phyloP scores from a whole-genome alignment of 176 grass and related monocot species.

The Areca catechu region DNA sequence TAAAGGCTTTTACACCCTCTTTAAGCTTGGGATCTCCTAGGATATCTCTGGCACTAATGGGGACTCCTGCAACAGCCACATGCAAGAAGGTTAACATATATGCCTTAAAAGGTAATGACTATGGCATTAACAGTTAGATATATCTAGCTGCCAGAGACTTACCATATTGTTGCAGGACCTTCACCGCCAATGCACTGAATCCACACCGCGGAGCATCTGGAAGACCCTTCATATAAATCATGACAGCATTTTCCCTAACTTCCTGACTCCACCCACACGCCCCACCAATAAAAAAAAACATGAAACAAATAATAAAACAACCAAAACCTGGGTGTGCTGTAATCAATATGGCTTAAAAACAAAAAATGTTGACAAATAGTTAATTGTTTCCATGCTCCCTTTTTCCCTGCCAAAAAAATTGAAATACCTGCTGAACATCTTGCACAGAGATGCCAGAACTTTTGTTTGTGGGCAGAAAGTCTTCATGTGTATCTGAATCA shows the following conservation, averaged over 20 bases:
- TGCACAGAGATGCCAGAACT: constrained; percentile 29
- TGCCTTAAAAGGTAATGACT: not conserved
- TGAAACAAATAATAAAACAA: constrained; percentile 7
- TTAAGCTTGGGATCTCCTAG: constrained; percentile 60
- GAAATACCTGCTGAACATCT: constrained; percentile 41
- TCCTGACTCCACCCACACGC: constrained; percentile 23
- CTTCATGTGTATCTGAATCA: constrained; percentile 64
- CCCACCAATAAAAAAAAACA: not conserved
- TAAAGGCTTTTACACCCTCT: constrained; percentile 77
- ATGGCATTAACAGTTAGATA: not conserved
- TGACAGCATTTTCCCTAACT: constrained; percentile 61
- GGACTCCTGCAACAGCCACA: constrained; percentile 32
- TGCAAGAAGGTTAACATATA: not conserved
- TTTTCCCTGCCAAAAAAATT: too few relatives aligned
- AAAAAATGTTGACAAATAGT: too few relatives aligned
- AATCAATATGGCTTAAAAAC: not conserved
- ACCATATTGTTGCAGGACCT: constrained; percentile 85
- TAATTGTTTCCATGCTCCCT: too few relatives aligned
- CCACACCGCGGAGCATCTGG: constrained; percentile 77
- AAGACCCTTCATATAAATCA: constrained; percentile 92
- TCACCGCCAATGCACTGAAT: constrained; percentile 88
- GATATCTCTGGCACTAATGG: constrained; percentile 75
- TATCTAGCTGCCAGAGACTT: constrained; percentile 6
- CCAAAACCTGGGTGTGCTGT: not conserved
- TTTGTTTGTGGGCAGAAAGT: constrained; percentile 70